Evolutionary conservation across 371 early-diverging fungal species (phyloP), one percentile per base, ranked within the genome.

Genomic region (Mortierella sp.): DNA sequence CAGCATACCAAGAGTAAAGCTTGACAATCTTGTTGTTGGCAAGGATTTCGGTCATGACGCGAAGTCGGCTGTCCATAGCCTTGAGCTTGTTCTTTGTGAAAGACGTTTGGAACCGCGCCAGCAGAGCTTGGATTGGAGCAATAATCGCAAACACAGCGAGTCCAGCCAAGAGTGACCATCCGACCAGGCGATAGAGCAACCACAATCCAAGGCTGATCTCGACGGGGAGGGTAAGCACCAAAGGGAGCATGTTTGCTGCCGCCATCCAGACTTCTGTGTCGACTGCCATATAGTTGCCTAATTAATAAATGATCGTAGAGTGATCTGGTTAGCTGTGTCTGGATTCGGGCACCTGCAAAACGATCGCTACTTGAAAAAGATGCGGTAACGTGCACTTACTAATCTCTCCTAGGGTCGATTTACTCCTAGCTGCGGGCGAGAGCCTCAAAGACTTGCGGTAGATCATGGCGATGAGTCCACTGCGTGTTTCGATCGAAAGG

Each of bases 11-110:
- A 7, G 95, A 94, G 78, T 96, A 96, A 28, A 96, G 88, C 88
- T 98, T 98, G 88, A 98, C 95, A 48, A 97, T 96, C 88, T 96
- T 97, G 88, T 98, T 98, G 26, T 97, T 98, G 75, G 94, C 93
- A 60, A 99, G 88, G 7, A 98, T 89, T 90, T 99, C 99, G 83
- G 98, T 93, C 79, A 87, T 84, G 44, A 84, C 68, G 5, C 84
- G 79, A 21, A 88, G 75, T 0, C 88, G 84, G 28, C 57, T 74
- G 65, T 88, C 88, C 76, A 80, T 82, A 19, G 68, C 94, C n/a
- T 72, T 71, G 21, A 86, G 24, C 58, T 86, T 86, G 16, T 42
- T 72, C 10, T 75, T 42, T 45, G 79, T 79, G 50, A 48, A 73
- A 10, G 81, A 75, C 70, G 31, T 92, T 89, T 80, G 34, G 24